Evolutionary conservation across 2,329 filamentous ascomycete species (phyloP), one percentile per base, ranked within the genome.

Genomic region (Colletotrichum shisoi): DNA sequence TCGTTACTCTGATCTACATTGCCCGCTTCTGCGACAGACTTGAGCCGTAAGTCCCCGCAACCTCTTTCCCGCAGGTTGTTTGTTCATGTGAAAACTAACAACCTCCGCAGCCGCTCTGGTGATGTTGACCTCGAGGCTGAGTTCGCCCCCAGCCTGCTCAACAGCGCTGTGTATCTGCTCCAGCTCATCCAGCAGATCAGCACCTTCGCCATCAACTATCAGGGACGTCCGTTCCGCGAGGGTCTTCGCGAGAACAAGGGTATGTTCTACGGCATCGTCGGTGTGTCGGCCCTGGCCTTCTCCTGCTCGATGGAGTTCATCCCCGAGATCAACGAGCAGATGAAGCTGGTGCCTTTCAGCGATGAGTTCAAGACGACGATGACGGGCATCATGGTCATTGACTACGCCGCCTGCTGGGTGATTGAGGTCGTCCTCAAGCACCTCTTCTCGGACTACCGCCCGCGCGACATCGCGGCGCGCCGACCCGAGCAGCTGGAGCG

Each of bases 141-240:
- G 72, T 99, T 99, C 76, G 82, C 89, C 71, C 95, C 95, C 1
- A 97, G 93, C 6, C 87, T 99, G 9, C 89, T 99, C 76, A 99
- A 99, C 84, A 95, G 91, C 54, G 95, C 95, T 63, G 92, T 99
- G 72, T 99, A 98, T 79, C 91, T 99, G 31, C 87, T 99, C 46
- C 95, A 98, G 76, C 89, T 99, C 58, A 98, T 99, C 78, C 95
- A 99, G 79, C 95, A 99, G 79, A 97, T 99, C 76, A 97, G 94
- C 27, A 99, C 95, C 3, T 99, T 99, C 74, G 94, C 95, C 69
- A 97, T 99, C 84, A 99, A 99, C 84, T 99, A 99, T 83, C 95
- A 99, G 80, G 95, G 95, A 67, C 91, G 95, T 11, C 95, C 95
- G 13, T 99, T 99, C 90, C 92, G 95, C 68, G 95, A 99, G 81